Base-by-base conservation (phyloP, 169 alveolate species). In the Eimeria sp. region DNA sequence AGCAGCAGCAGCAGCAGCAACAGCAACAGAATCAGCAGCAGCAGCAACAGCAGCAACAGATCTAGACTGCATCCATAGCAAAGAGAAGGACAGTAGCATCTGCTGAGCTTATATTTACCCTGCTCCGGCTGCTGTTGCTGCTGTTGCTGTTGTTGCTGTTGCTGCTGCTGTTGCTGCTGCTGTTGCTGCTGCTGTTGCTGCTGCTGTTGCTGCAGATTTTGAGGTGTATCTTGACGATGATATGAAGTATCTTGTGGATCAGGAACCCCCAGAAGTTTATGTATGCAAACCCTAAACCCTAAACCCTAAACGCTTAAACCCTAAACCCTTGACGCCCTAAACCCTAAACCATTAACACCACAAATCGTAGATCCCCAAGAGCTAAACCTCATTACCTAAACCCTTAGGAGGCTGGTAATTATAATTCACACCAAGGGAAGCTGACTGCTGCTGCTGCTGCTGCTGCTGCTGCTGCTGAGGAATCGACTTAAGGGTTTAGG, bases 181-280 rank as follows among this genome's bases (percentile, higher is more conserved):
- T 76, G 87, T 11, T 76, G 87, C 63, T 76, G 87, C 87, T 76
- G 87, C 87, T 76, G 87, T n/a, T 82, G 90, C 73, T 34, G 90
- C 49, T 20, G 70, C 70, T 61, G 70, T n/a, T 61, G 70, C 70
- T 61, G 70, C 70, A 61, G 70, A 61, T 61, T 22, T 49, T n/a
- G 90, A 49, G n/a, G 90, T 49, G 73, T 49, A 45, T 45, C 90
- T 82, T 78, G 88, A 78, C 63, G 51, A 25, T 16, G 45, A 40
- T 9, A 40, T 78, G 61, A 34, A 78, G 30, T 34, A 78, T 18
- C 88, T 40, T 18, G 88, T 78, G 0, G 88, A 78, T 3, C 61
- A 40, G 34, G 88, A 78, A 20, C 88, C 88, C 34, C 63, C 51
- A 78, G 88, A 34, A 40, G 88, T 78, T 40, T 49, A 43, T 45